phyloP scores from a whole-genome alignment of 495 filamentous ascomycete species.

The Trypethelium eluteriae region DNA sequence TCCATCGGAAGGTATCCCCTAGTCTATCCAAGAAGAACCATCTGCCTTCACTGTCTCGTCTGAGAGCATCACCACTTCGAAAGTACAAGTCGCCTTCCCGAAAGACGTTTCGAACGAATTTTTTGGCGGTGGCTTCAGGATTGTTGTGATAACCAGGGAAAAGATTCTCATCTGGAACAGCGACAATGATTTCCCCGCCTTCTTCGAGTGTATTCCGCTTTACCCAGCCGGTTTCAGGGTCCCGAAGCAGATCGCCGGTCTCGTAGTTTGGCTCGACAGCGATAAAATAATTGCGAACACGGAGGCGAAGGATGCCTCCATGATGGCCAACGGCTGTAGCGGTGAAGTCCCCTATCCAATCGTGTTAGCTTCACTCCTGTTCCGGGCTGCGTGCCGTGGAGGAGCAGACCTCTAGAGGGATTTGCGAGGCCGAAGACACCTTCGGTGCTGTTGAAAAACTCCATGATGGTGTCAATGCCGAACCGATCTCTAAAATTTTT shows the following conservation, averaged over 20 bases:
- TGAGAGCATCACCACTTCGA: conserved; percentile 66
- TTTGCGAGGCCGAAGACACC: conserved; percentile 41
- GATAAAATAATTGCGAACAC: conserved; percentile 47
- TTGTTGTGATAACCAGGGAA: conserved; percentile 65
- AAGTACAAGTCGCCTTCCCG: conserved; percentile 67
- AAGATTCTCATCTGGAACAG: conserved; percentile 46
- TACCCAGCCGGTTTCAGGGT: conserved; percentile 60
- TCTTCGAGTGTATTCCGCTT: conserved; percentile 53
- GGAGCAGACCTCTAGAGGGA: not conserved
- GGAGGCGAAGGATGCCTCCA: conserved; percentile 48
- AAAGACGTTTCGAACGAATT: conserved; percentile 64
- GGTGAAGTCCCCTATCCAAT: conserved; percentile 49
- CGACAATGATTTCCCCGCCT: conserved; percentile 70
- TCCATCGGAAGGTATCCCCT: conserved; percentile 94
- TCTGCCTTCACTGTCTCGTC: conserved; percentile 56
- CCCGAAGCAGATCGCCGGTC: conserved; percentile 55
- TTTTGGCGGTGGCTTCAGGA: conserved; percentile 57
- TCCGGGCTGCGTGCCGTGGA: conserved; percentile 39
- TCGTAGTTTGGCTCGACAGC: conserved; percentile 63
- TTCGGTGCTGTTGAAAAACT: conserved; percentile 37
- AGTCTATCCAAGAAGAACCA: conserved; percentile 77
- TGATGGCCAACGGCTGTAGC: conserved; percentile 65
- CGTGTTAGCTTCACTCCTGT: not conserved
- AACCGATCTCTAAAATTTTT: conserved; percentile 33
- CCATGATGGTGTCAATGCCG: conserved; percentile 31